phyloP scores from a whole-genome alignment of 805 yeast species.

The Pichia membranifaciens region DNA sequence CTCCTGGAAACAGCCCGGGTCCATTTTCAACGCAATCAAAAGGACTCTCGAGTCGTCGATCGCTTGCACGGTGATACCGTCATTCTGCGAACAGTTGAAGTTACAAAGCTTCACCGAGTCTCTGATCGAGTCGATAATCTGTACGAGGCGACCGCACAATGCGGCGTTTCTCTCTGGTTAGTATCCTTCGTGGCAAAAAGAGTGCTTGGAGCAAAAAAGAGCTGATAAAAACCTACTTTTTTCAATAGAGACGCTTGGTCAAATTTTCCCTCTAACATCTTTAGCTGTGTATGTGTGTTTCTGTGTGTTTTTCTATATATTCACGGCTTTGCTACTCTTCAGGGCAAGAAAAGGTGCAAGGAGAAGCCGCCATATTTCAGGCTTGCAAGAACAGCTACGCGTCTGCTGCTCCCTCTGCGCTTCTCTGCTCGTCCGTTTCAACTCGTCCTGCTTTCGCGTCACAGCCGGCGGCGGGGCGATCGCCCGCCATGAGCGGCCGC shows the following conservation, averaged over 20 bases:
- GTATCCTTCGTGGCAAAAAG: not conserved
- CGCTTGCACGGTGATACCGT: slow-evolving; percentile 92
- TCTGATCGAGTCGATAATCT: slow-evolving; percentile 86
- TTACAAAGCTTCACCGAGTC: slow-evolving; percentile 94
- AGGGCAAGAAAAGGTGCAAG: no score
- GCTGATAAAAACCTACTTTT: slow-evolving; percentile 41
- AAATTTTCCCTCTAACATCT: slow-evolving; percentile 95
- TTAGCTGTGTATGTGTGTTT: not conserved
- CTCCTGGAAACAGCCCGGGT: slow-evolving; percentile 80
- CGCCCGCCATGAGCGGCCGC: no score
- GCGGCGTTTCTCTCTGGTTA: not conserved
- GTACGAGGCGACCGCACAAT: not conserved
- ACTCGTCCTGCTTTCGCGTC: no score
- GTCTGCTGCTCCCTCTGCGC: no score
- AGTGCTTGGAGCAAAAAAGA: not conserved
- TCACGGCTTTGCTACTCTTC: no score
- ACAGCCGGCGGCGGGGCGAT: no score
- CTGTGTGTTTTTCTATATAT: no score
- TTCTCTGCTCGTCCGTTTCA: no score
- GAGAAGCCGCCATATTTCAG: no score
- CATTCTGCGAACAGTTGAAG: slow-evolving; percentile 88
- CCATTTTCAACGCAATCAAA: slow-evolving; percentile 80
- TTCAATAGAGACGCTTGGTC: slow-evolving; percentile 88
- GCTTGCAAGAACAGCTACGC: no score
- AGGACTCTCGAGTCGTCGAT: slow-evolving; percentile 96